Conservation (phyloP, 2,329 filamentous ascomycete genomes). For the Fusarium longipes region DNA sequence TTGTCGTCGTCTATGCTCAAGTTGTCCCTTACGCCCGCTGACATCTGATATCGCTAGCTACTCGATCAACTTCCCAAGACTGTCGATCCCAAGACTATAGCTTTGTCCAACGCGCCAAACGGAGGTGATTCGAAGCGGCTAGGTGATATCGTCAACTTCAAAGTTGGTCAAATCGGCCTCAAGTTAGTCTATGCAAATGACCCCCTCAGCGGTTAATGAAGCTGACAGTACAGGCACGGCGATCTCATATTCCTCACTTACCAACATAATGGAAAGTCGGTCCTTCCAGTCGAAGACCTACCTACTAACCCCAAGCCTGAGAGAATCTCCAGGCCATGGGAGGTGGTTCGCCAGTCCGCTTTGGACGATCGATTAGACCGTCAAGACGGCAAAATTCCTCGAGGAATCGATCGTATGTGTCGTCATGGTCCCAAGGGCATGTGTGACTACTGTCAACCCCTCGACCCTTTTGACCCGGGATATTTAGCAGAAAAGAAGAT, state of each 20-base stretch:
- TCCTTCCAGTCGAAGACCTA: slow-evolving; percentile 74
- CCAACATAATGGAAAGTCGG: slow-evolving; percentile 78
- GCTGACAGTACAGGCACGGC: slow-evolving; percentile 70
- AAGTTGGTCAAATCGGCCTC: slow-evolving; percentile 69
- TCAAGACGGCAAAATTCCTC: slow-evolving; percentile 87
- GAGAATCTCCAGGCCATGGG: slow-evolving; percentile 70
- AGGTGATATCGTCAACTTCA: slow-evolving; percentile 66
- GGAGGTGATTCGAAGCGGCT: slow-evolving; percentile 69
- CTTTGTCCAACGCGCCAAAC: slow-evolving; percentile 70
- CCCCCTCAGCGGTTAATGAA: neutral
- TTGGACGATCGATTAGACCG: slow-evolving; percentile 90
- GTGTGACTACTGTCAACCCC: slow-evolving; percentile 98
- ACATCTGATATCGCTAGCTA: slow-evolving; percentile 56
- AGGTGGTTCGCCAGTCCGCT: slow-evolving; percentile 86
- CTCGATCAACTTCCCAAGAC: slow-evolving; percentile 68
- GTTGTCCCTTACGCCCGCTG: slow-evolving; percentile 17
- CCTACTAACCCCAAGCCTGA: slow-evolving; percentile 77
- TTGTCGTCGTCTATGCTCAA: slow-evolving; percentile 25
- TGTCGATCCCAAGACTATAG: slow-evolving; percentile 69
- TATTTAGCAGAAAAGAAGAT: slow-evolving; percentile 97
- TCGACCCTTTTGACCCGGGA: slow-evolving; percentile 91
- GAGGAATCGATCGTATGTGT: slow-evolving; percentile 89
- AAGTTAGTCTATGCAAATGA: slow-evolving; percentile 56
- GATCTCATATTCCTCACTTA: slow-evolving; percentile 92
- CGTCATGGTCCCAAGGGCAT: slow-evolving; percentile 96